Base-by-base conservation (phyloP, 2,329 filamentous ascomycete species). In the Epicoccum nigrum region DNA sequence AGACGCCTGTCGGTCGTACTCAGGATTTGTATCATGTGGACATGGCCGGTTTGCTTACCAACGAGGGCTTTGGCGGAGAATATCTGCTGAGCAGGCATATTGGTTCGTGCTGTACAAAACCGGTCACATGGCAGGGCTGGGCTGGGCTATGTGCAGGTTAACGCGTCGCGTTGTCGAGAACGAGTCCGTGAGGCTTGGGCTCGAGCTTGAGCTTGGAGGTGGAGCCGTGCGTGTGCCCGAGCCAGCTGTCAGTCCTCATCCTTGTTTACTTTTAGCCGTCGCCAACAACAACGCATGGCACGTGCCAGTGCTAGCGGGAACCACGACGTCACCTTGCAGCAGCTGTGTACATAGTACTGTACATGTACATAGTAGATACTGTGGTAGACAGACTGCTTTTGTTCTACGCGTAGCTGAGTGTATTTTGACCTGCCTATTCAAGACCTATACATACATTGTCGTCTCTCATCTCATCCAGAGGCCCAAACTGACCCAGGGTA, bases 41-140 rank as follows among this genome's bases (percentile, higher is more conserved):
- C 9, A 11, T 12, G 17, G 27, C 17, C 20, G 21, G 11, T 23
- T 5, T 30, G 17, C 45, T 41, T 23, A 48, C 45, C 67, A 11
- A 72, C 61, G 12, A 72, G 64, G 33, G 65, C 61, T 59, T 69
- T 65, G 20, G 67, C 58, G 13, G 61, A 67, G 58, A 71, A 72
- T 25, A 71, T 52, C 41, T 71, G 68, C 50, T 71, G 66, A 12
- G 52, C 69, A 67, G 49, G 49, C 49, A 52, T 52, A 7, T 62
- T 43, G 32, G 37, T 50, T 51, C 48, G 53, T 44, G 11, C 12
- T 1, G 28, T 30, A 4, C 9, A 20, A 23, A 12, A n/a, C n/a
- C 7, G 7, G 28, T 52, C 39, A 52, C 49, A 52, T 52, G 11
- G 49, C 49, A 52, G 21, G 19, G 23, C 6, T 25, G 9, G 11